These are phyloP conservation scores for Carnegiea gigantea DNA, from an alignment of 179 eudicot genomes.

Conservation along the genomic window DNA sequence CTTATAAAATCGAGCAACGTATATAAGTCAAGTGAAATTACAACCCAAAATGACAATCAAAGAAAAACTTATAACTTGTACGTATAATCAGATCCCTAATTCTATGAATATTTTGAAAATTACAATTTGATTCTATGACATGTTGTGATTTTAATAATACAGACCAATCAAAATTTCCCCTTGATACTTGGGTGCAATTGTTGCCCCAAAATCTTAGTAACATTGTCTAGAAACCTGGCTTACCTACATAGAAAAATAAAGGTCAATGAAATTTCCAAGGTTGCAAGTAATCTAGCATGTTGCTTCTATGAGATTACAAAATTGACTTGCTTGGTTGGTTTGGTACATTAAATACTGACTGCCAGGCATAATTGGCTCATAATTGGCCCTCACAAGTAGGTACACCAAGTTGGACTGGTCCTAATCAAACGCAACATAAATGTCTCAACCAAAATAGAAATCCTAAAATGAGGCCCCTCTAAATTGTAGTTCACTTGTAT, in stretches of 20 bases:
- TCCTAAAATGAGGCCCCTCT: background rate
- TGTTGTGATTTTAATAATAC: no score
- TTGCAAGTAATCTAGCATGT: background rate
- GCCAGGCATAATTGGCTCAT: constrained; percentile 4
- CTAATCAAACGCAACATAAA: background rate
- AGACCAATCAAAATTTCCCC: background rate
- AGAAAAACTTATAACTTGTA: no score
- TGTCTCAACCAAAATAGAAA: background rate
- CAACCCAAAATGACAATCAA: no score
- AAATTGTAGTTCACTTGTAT: background rate
- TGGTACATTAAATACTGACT: constrained; percentile 18
- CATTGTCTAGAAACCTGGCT: no score
- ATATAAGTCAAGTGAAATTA: no score
- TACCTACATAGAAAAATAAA: no score
- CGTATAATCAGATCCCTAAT: no score
- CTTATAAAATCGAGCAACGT: no score
- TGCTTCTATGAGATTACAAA: constrained; percentile 3
- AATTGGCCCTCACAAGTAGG: constrained; percentile 18
- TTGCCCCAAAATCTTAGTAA: background rate
- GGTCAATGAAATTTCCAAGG: no score
- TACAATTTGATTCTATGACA: no score
- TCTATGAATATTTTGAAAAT: no score
- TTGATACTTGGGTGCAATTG: background rate
- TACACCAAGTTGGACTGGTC: constrained; percentile 2
- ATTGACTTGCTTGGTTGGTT: constrained; percentile 17